Evolutionary conservation across 441 rosid genomes (phyloP).

Genomic region (Croton laevigatus): DNA sequence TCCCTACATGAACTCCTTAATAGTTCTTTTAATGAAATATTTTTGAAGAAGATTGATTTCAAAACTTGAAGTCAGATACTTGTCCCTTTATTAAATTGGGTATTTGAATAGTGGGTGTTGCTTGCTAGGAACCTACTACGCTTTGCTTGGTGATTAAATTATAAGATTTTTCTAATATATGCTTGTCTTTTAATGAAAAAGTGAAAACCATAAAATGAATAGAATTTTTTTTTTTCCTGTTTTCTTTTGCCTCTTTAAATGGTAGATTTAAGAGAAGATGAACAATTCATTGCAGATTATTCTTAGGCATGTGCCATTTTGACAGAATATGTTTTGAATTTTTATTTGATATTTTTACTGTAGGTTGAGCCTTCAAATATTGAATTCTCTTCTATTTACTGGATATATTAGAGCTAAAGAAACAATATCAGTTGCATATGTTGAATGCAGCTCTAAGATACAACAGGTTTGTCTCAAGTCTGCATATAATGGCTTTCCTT

Average conservation of each 20-base stretch:
- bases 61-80: too few species aligned
- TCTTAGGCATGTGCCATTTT: slow-evolving; percentile 74
- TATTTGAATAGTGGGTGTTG: slow-evolving; percentile 20
- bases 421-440: slow-evolving; percentile 66
- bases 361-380: too few species aligned
- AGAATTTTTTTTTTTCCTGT: slow-evolving; percentile 2
- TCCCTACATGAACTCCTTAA: too few species aligned
- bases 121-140: slow-evolving; percentile 20
- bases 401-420: slow-evolving; percentile 80
- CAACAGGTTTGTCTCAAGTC: slow-evolving; percentile 49
- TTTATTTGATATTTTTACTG: too few species aligned
- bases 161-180: neutral
- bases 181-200: neutral
- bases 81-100: too few species aligned
- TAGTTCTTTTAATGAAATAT: too few species aligned
- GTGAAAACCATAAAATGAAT: neutral
- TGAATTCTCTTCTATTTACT: slow-evolving; percentile 23
- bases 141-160: slow-evolving; percentile 25
- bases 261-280: slow-evolving; percentile 74
- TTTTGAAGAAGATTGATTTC: too few species aligned
- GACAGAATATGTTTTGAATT: slow-evolving; percentile 62
- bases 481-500: neutral
- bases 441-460: slow-evolving; percentile 84
- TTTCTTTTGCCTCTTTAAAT: too few species aligned
- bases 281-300: slow-evolving; percentile 54